Evolutionary conservation across 441 rosid species (phyloP), one percentile per base, ranked within the genome.

Genomic region (Lepidium campestre): DNA sequence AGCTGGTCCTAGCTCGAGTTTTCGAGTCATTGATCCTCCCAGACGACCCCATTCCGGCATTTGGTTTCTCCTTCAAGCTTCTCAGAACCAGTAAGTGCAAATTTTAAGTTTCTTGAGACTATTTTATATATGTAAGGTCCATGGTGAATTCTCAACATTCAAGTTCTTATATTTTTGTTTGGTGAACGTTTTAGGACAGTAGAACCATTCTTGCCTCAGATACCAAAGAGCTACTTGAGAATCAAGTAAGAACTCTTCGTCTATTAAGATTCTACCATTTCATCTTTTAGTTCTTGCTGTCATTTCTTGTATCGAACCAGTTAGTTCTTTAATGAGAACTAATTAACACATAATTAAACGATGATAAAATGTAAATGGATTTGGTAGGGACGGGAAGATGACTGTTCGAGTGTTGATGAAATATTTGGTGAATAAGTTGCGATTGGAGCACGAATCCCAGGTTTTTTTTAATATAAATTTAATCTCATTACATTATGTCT

Each of bases 381-480:
- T 75, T 22, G 55, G 59, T 74, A 91, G 99, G 87, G 99, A 94
- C 65, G 96, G 94, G 74, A 88, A 87, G 76, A 94, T 90, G 99
- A 91, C 98, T 46, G 88, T 94, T 77, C 83, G 89, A 62, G 74
- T 94, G 71, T 66, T 94, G 84, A 84, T 83, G 86, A 94, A 88
- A 86, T 94, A 94, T 81, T 80, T 94, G 85, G 97, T 81, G 77
- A 89, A 83, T 82, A 94, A 91, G 86, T 89, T 94, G 84, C 83
- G 82, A 77, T 77, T 91, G 81, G 98, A 88, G 67, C 86, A 84
- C 88, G 97, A 91, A 86, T 85, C 97, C 72, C 92, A 94, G 99
- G 99, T 93, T 83, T 74, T 78, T 78, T 70, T 56, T 39, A 4
- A 27, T 27, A 0, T n/a, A n/a, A n/a, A n/a, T 27, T 5, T 50